phyloP scores from a whole-genome alignment of 768 basidiomycete genomes.

The Pisolithus marmoratus region DNA sequence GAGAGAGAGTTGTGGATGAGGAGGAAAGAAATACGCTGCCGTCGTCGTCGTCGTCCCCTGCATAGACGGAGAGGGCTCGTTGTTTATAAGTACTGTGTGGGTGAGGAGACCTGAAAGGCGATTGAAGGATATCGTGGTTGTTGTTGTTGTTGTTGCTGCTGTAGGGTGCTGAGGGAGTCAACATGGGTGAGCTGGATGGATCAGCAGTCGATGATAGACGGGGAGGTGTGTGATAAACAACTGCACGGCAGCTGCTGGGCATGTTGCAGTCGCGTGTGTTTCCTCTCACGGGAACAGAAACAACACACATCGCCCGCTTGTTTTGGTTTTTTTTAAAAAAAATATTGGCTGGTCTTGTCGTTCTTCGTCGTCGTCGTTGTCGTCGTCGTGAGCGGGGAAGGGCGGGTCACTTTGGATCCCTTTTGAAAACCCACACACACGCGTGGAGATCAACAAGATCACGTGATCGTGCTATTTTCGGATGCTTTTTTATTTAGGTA shows the following conservation, averaged over 20 bases:
- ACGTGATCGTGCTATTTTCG: constrained; percentile 23
- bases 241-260: constrained; percentile 27
- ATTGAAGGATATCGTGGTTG: constrained; percentile 51
- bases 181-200: constrained; percentile 52
- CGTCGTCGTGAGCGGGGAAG: constrained; percentile 7
- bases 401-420: too few species aligned
- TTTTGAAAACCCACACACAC: too few species aligned
- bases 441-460: constrained; percentile 32
- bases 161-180: constrained; percentile 67
- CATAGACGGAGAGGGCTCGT: constrained; percentile 32
- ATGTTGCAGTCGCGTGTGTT: constrained; percentile 27
- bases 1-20: constrained; percentile 32
- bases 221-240: constrained; percentile 32
- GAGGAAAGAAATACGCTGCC: constrained; percentile 54
- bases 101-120: constrained; percentile 44
- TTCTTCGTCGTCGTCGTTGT: constrained; percentile 11
- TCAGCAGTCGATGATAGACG: constrained; percentile 23
- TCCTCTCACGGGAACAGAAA: constrained; percentile 26
- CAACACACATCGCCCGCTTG: neutral
- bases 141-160: too few species aligned
- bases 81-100: constrained; percentile 36
- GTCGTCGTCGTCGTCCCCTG: constrained; percentile 52
- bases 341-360: constrained; percentile 7
- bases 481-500: constrained; percentile 2
- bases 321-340: neutral